Evolutionary conservation across 2,329 filamentous ascomycete species (phyloP), one percentile per base, ranked within the genome.

Genomic region (Phialocephala sp.): DNA sequence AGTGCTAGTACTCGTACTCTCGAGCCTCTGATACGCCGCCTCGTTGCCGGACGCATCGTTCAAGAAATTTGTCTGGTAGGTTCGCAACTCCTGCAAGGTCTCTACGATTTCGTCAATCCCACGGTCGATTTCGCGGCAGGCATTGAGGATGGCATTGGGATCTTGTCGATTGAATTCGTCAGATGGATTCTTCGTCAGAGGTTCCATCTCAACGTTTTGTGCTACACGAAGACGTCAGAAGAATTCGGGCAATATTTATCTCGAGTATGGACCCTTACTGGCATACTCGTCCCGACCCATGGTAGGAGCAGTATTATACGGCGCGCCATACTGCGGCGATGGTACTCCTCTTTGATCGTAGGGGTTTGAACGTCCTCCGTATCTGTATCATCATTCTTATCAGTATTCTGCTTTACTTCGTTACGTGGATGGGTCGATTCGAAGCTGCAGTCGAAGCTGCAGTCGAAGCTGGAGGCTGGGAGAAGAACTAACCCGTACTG

Each of bases 61-160:
- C 69, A 97, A 87, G 39, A 89, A 87, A 68, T 88, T 85, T 75
- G 87, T 85, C 61, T 72, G 73, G 43, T 92, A 83, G 77, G 84
- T 85, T 73, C 88, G 87, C 57, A 97, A 87, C 74, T 91, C 86
- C 70, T 88, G 84, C 39, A 96, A 86, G 73, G 91, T 91, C 68
- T 80, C 80, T 74, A 93, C 88, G 74, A 97, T 87, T 65, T 88
- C 83, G 68, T 91, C 86, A 74, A 97, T 91, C 50, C 89, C 90
- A 66, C 86, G 83, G 77, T 93, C 90, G 76, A 97, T 91, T 55
- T 92, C 88, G 66, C 88, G 87, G 80, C 92, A 95, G 77, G 95
- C 90, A 80, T 96, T 92, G 66, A 97, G 85, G 71, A 97, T 91
- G 64, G 87, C 87, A 76, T 92, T 93, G 52, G 91, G 88, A 77